Base-by-base conservation (phyloP, 768 basidiomycete species). In the Tremella mesenterica region DNA sequence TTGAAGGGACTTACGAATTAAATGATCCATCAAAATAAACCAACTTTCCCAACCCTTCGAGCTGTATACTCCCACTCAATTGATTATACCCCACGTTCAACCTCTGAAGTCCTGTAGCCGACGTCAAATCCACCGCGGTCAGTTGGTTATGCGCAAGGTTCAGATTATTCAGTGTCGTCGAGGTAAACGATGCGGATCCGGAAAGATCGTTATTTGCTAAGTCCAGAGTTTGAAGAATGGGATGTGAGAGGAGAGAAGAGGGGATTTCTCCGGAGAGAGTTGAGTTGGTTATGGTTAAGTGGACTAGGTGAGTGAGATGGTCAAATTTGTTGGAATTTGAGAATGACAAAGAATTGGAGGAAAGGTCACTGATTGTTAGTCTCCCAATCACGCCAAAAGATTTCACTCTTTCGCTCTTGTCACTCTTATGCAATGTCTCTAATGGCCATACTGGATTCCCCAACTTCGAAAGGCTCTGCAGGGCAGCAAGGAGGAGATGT, bases 201-300 rank as follows among this genome's bases (percentile, higher is more conserved):
- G 52, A 50, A 9, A 57, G 46, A 18, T 27, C 20, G 44, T 63
- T 63, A 44, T 54, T 29, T 14, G 58, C 45, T 25, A 63, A 47
- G 38, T 63, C 52, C 38, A 63, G 25, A 20, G 54, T 57, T 48
- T 52, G 27, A 25, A 63, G 29, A 16, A 52, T 29, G 1, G 44
- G 3, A 4, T 31, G 36, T 18, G 48, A 36, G n/a, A 53, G 31
- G 2, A 63, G 45, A 1, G 55, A 27, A 13, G 50, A 26, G 1
- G 61, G 58, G 25, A 63, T 52, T 8, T 33, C 13, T 6, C 52
- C 48, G 29, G 55, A 12, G 2, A 63, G 28, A 9, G 13, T 9
- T 4, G 46, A 50, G 20, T 46, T 46, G 12, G 58, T 34, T 27
- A 56, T 38, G 13, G 55, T 57, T 28, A 63, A 34, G 25, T 56